Base-by-base conservation (phyloP, 495 filamentous ascomycete genomes). In the Glarea lozoyensis region DNA sequence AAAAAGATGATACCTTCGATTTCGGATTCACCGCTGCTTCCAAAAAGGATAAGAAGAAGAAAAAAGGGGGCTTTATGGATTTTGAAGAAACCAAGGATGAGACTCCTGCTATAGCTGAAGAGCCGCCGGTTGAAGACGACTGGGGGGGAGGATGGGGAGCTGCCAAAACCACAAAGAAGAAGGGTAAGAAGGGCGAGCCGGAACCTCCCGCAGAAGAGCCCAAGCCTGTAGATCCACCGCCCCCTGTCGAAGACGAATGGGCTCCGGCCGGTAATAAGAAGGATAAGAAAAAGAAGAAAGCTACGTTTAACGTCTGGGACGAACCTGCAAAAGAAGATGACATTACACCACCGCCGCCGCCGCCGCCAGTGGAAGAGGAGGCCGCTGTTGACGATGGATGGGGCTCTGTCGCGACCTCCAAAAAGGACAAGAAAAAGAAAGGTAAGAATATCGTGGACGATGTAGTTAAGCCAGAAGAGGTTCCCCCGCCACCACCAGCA, bases 41-140 rank as follows among this genome's bases (percentile, higher is more conserved):
- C 15, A 51, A 46, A 25, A 55, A 51, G 24, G 51, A 59, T 24
- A 63, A 65, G 46, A 65, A 66, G 39, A 64, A 66, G 47, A 65
- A 63, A 44, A 63, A 62, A 37, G 52, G 34, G 2, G 54, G 34
- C 15, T 35, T 57, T 30, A 60, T 50, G 51, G 57, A 61, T 9
- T 10, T 36, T 11, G 37, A 40, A 31, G 50, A 60, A 29, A 54
- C 58, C 35, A 54, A 59, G 22, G 57, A 55, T 19, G 37, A 48
- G 10, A 20, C 45, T 13, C 17, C 37, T 4, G 13, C 32, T 3
- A 40, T 23, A 2, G 44, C 31, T 37, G 48, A 48, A 20, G 48
- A 49, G 15, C 1, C 42, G 13, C 31, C 41, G 7, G 42, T 31
- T 2, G 48, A 46, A 17, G 38, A 46, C 17, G 42, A 43, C 17